These are phyloP conservation scores for Yarrowia porcina DNA, from an alignment of 805 yeast genomes.

Conservation along the genomic window DNA sequence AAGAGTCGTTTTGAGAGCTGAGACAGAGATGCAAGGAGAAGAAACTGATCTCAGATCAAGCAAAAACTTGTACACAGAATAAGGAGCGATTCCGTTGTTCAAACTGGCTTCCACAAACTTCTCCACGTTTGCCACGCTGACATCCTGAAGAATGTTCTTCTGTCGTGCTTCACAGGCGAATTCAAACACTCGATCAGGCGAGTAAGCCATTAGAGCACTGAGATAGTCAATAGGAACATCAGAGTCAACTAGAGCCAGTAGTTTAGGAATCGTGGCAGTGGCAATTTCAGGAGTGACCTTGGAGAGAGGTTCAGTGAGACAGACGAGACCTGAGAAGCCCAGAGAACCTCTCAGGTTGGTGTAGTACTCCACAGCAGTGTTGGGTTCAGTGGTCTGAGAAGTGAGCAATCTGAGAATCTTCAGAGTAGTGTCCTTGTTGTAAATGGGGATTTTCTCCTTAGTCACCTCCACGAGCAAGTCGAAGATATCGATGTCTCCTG, in stretches of 20 bases:
- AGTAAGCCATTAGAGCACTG: neutral
- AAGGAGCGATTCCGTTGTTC: neutral
- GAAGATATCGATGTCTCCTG: neutral
- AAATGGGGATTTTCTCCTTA: neutral
- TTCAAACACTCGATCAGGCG: neutral
- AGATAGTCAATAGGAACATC: constrained; percentile 12
- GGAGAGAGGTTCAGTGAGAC: neutral
- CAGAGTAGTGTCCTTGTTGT: neutral
- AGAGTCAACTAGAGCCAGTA: neutral
- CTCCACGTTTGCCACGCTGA: neutral
- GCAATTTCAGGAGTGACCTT: neutral
- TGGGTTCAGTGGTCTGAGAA: neutral
- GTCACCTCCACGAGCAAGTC: constrained; percentile 10
- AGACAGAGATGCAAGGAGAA: neutral
- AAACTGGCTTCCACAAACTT: neutral
- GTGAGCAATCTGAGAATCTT: neutral
- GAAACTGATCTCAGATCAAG: neutral
- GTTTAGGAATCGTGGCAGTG: neutral
- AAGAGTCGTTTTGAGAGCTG: neutral
- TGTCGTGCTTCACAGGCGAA: neutral
- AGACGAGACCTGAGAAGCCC: neutral
- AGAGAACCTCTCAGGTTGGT: neutral
- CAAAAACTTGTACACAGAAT: neutral
- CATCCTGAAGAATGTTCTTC: neutral
- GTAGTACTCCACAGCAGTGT: constrained; percentile 2